Base-by-base conservation (phyloP, 176 grass and related monocot species). In the Musa schizocarpa region DNA sequence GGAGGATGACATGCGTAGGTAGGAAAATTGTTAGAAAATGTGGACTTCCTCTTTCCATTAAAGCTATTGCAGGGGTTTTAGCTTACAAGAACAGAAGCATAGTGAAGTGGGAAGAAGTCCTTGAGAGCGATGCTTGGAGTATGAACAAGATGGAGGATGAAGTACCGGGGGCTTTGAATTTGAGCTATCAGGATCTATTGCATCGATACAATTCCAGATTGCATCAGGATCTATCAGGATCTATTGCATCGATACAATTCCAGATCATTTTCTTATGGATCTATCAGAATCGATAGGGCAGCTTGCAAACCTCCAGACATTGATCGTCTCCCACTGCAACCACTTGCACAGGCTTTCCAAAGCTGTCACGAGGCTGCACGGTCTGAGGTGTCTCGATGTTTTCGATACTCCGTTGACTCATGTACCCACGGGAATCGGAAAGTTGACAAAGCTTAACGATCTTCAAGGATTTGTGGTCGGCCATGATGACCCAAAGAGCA, bases 1-100 rank as follows among this genome's bases (percentile, higher is more conserved):
- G 26, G 26, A 27, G 9, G 7, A 20, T 17, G 52, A 57, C 9
- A 50, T 26, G 1, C 26, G 26, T 27, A 27, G 84, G 72, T 0
- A 54, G 19, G 4, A 34, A 82, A 57, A 90, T 90, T 76, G 49
- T 87, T 6, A 22, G 14, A 13, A 85, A 64, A 68, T 92, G 86
- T 55, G 66, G 81, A 11, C 83, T 92, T 8, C 83, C 89, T 0
- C 75, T 92, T 0, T 81, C 81, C 49, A 86, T 92, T 8, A 88
- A 69, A 7, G 52, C 74, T 11, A 79, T 43, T 26, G 78, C 65
- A 0, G 73, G 54, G 14, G 57, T 84, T 11, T 16, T 92, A 17
- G 52, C 63, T 14, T 49, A 1, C 0, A 82, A 74, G 79, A 70
- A 71, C 0, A 65, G 22, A 54, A 79, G 19, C 0, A 68, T 24